Conservation (phyloP, 148 eudicot species). For the Vaccinium macrocarpon region DNA sequence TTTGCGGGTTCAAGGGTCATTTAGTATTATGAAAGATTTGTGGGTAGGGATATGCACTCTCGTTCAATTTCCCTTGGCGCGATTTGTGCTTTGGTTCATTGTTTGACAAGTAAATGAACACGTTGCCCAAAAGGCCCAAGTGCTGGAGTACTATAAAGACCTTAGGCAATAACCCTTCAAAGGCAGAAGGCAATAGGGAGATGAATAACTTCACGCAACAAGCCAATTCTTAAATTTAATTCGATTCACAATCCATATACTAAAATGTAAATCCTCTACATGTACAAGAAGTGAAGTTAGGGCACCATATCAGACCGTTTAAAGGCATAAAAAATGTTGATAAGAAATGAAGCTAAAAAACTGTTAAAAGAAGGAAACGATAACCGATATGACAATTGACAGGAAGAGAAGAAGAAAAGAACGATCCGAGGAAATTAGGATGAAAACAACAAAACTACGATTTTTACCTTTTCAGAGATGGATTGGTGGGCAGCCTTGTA, state of each 20-base stretch:
- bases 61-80: too few species aligned
- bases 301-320: background rate
- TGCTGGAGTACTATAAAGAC: too few species aligned
- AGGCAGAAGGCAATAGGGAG: too few species aligned
- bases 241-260: background rate
- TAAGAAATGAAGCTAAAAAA: background rate
- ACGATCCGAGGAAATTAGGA: background rate
- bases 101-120: too few species aligned
- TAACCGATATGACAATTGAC: background rate
- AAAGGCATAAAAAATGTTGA: background rate
- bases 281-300: background rate
- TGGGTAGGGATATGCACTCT: too few species aligned
- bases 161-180: too few species aligned
- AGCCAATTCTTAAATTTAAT: background rate
- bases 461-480: constrained; percentile 47
- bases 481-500: constrained; percentile 51
- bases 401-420: background rate
- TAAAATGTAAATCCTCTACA: background rate
- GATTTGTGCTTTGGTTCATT: too few species aligned
- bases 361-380: background rate
- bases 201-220: too few species aligned
- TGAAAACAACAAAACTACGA: background rate
- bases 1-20: too few species aligned
- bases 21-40: too few species aligned
- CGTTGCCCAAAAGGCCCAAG: too few species aligned